Percentiles rank a stretch among this genome's conserved stretches.
phyloP scores from a whole-genome alignment of 1,284 basidiomycete genomes.

The Ustilago hordei region DNA sequence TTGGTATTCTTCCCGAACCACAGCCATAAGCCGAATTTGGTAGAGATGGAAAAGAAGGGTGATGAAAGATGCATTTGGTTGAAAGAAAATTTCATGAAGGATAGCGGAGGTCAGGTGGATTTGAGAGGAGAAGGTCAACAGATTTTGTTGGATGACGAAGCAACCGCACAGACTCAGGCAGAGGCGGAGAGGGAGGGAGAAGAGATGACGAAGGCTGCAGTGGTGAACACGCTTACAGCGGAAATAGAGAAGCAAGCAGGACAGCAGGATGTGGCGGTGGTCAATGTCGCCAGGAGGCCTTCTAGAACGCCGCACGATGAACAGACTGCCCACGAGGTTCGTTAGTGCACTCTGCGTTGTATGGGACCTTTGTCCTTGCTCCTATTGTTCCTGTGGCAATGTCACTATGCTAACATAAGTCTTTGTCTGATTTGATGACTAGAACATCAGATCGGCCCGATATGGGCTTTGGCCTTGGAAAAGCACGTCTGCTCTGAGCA shows the following conservation, averaged over 20 bases:
- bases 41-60: conserved; percentile 32
- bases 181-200: neutral
- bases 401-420: no score
- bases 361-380: neutral
- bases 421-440: neutral
- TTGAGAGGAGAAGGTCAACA: conserved; percentile 28
- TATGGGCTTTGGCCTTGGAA: neutral
- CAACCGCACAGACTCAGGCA: neutral
- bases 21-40: conserved; percentile 18
- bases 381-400: neutral
- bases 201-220: neutral
- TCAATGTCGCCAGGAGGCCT: conserved; percentile 2
- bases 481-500: no score
- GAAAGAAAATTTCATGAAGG: conserved; percentile 28
- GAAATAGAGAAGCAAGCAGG: neutral
- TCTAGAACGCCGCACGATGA: conserved; percentile 20
- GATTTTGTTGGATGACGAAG: conserved; percentile 19
- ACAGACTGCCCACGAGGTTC: conserved; percentile 17
- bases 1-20: conserved; percentile 36
- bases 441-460: neutral
- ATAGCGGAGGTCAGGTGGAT: conserved; percentile 30
- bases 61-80: conserved; percentile 38
- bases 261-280: conserved; percentile 1
- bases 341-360: neutral
- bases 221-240: conserved; percentile 2